Percentiles rank a stretch among this genome's conserved stretches.
Conservation (phyloP, 768 basidiomycete species). For the Pulveroboletus sp. region DNA sequence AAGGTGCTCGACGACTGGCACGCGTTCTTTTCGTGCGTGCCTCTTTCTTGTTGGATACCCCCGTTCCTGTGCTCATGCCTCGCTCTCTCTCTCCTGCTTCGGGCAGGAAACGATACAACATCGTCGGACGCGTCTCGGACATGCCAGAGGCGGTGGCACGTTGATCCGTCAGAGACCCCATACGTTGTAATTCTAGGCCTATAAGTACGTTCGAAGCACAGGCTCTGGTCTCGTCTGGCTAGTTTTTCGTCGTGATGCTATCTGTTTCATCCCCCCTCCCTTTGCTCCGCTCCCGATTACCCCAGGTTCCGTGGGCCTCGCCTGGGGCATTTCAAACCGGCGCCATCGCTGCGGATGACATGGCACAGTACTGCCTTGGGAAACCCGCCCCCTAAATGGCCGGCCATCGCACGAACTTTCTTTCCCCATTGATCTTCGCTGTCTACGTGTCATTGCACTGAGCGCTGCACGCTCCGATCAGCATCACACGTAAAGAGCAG, state of each 20-base stretch:
- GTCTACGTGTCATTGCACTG: background rate
- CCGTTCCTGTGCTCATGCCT: background rate
- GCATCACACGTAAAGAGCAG: no score
- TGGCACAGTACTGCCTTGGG: no score
- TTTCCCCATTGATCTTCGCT: background rate
- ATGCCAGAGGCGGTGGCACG: constrained; percentile 37
- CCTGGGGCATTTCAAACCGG: background rate
- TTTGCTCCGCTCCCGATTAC: background rate
- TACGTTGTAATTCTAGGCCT: background rate
- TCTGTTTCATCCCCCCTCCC: background rate
- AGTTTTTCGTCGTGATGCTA: background rate
- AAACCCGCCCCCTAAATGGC: no score
- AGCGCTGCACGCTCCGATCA: no score
- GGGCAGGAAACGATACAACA: constrained; percentile 76
- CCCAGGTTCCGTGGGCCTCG: no score
- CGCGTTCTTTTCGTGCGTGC: constrained; percentile 75
- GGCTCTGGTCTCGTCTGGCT: background rate
- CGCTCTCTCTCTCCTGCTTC: background rate
- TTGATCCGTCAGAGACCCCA: no score
- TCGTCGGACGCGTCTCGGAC: constrained; percentile 73
- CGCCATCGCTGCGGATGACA: background rate
- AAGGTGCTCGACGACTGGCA: constrained; percentile 90
- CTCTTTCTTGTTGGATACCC: background rate
- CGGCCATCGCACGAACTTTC: no score
- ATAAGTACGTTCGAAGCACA: background rate